Evolutionary conservation across 805 yeast genomes (phyloP).

Genomic region (Ogataea allantospora): DNA sequence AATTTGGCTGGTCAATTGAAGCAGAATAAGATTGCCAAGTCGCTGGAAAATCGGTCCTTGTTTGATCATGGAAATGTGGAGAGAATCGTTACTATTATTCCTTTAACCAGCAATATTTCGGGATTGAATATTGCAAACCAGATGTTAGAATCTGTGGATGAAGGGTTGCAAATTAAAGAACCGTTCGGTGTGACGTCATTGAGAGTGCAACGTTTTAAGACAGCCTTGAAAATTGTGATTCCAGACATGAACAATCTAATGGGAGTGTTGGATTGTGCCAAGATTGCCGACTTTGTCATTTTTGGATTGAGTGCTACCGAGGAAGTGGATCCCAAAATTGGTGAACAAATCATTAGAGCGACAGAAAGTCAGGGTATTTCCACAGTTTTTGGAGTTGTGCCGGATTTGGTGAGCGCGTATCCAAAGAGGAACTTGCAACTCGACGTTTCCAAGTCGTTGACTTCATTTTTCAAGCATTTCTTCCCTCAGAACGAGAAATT

Average conservation of each 20-base stretch:
- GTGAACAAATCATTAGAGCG: conserved; percentile 88
- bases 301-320: conserved; percentile 85
- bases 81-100: conserved; percentile 76
- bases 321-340: conserved; percentile 76
- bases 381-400: conserved; percentile 72
- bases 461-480: conserved; percentile 68
- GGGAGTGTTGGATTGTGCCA: conserved; percentile 79
- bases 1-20: conserved; percentile 77
- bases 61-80: conserved; percentile 73
- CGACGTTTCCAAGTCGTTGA: conserved; percentile 63
- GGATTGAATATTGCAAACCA: conserved; percentile 52
- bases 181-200: conserved; percentile 53
- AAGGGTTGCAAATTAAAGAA: conserved; percentile 33
- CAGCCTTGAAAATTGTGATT: conserved; percentile 68
- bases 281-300: conserved; percentile 83
- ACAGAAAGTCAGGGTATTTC: conserved; percentile 91
- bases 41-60: conserved; percentile 58
- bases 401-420: conserved; percentile 65
- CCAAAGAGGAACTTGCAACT: conserved; percentile 74
- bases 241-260: conserved; percentile 69
- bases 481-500: conserved; percentile 80
- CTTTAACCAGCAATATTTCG: conserved; percentile 71
- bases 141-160: conserved; percentile 42
- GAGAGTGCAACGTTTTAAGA: conserved; percentile 64
- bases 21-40: conserved; percentile 62